Conservation (phyloP, 345 rosid genomes). For the Gossypium anomalum region DNA sequence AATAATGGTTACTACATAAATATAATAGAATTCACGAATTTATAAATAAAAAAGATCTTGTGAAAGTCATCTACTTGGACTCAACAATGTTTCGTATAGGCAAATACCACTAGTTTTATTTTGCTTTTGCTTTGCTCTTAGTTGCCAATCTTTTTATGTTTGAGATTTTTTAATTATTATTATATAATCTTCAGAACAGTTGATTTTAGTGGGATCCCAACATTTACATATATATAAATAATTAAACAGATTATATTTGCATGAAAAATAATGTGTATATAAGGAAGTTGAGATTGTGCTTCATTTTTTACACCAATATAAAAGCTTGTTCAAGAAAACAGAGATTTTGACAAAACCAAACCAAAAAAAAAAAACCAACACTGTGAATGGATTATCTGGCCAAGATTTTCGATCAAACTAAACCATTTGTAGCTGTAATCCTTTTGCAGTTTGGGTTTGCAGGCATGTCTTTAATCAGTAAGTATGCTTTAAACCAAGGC, state of each 20-base stretch:
- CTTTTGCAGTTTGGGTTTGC: constrained; percentile 38
- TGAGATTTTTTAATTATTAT: not conserved
- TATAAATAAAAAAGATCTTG: not conserved
- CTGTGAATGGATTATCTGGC: not conserved
- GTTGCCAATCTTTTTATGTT: not conserved
- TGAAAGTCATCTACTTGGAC: not conserved
- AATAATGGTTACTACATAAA: not conserved
- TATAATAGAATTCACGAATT: not conserved
- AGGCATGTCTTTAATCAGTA: constrained; percentile 35
- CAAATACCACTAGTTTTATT: not conserved
- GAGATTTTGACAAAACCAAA: not conserved
- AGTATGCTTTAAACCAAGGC: constrained; percentile 36
- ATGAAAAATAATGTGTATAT: not conserved
- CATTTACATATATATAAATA: too few species aligned
- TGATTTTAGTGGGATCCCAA: too few species aligned
- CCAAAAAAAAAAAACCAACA: not conserved
- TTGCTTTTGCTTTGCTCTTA: not conserved
- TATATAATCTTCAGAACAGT: too few species aligned
- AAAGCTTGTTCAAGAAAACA: not conserved
- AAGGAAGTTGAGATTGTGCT: not conserved
- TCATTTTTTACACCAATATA: not conserved
- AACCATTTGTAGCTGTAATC: constrained; percentile 34
- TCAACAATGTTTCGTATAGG: not conserved
- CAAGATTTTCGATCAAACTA: constrained; percentile 16
- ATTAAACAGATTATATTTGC: not conserved